Conservation (phyloP, 1,139 yeast genomes). For the Entelexis paramagnoliae region DNA sequence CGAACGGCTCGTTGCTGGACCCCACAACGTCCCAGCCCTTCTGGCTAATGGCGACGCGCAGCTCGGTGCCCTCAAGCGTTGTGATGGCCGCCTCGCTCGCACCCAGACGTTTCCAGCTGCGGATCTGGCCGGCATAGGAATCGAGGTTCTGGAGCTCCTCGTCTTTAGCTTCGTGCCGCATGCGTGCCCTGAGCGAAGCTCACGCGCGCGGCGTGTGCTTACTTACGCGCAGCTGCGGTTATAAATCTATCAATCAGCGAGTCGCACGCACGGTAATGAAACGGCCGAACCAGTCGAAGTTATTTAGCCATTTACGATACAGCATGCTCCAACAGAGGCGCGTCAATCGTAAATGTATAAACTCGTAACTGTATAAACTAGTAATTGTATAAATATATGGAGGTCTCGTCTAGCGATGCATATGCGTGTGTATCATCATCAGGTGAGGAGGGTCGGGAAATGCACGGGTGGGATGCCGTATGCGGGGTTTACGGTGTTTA, state of each 20-base stretch:
- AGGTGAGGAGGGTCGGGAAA: conserved; percentile 2
- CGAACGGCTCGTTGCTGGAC: conserved; percentile 27
- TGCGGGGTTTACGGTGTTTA: conserved; percentile 3
- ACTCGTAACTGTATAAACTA: too few relatives aligned
- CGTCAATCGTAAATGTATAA: too few relatives aligned
- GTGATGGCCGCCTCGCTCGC: conserved; percentile 14
- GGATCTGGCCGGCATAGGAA: conserved; percentile 8
- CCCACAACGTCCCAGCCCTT: conserved; percentile 28
- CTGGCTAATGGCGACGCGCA: conserved; percentile 22
- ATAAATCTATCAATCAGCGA: background rate
- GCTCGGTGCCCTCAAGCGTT: conserved; percentile 26
- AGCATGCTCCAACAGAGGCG: too few relatives aligned
- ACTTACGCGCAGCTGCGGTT: too few relatives aligned
- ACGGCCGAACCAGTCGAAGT: too few relatives aligned
- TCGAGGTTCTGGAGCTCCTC: conserved; percentile 24
- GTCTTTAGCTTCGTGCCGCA: conserved; percentile 12
- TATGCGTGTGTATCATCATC: background rate
- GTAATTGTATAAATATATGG: background rate
- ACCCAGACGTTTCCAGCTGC: conserved; percentile 7
- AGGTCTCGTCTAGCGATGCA: background rate
- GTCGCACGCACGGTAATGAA: too few relatives aligned
- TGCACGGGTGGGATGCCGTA: conserved; percentile 5
- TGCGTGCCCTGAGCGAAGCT: background rate
- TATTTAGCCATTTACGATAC: too few relatives aligned
- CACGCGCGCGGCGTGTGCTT: background rate